Percentiles rank a stretch among this genome's conserved stretches.
phyloP scores from a whole-genome alignment of 805 yeast species.

The Metschnikowia matae region DNA sequence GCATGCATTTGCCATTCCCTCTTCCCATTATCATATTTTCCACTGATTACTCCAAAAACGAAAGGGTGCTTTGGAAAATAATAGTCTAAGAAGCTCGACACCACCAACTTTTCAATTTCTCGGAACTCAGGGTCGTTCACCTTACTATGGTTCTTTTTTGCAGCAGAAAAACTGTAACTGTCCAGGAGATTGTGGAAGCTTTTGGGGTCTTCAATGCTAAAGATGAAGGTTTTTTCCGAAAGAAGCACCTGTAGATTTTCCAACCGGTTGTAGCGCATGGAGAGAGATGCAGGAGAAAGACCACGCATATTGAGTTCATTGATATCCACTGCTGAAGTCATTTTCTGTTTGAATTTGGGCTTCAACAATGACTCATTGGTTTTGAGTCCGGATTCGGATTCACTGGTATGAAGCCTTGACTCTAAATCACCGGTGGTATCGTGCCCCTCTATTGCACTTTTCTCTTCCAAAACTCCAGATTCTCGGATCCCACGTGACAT shows the following conservation, averaged over 20 bases:
- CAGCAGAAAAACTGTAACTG: slow-evolving; percentile 31
- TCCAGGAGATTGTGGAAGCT: slow-evolving; percentile 36
- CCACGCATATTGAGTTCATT: slow-evolving; percentile 58
- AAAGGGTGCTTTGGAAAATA: slow-evolving; percentile 18
- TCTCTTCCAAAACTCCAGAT: slow-evolving; percentile 20
- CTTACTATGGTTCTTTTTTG: slow-evolving; percentile 15
- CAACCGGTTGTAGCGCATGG: slow-evolving; percentile 62
- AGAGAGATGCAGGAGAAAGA: slow-evolving; percentile 68
- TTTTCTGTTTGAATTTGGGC: background rate
- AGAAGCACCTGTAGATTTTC: slow-evolving; percentile 55
- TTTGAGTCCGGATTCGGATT: no score
- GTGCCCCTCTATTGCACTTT: no score
- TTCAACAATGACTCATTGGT: no score
- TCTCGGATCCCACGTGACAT: slow-evolving; percentile 46
- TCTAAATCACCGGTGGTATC: no score
- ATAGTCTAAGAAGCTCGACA: slow-evolving; percentile 19
- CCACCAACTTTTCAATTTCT: slow-evolving; percentile 22
- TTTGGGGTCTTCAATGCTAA: slow-evolving; percentile 31
- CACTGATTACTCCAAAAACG: slow-evolving; percentile 26
- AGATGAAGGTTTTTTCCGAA: slow-evolving; percentile 42
- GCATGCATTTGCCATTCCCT: slow-evolving; percentile 31
- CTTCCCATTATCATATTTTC: slow-evolving; percentile 27
- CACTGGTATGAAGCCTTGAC: no score
- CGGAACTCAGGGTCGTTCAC: slow-evolving; percentile 19
- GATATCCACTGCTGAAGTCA: slow-evolving; percentile 30